phyloP scores from a whole-genome alignment of 2,329 filamentous ascomycete species.

The Colletotrichum navitas region DNA sequence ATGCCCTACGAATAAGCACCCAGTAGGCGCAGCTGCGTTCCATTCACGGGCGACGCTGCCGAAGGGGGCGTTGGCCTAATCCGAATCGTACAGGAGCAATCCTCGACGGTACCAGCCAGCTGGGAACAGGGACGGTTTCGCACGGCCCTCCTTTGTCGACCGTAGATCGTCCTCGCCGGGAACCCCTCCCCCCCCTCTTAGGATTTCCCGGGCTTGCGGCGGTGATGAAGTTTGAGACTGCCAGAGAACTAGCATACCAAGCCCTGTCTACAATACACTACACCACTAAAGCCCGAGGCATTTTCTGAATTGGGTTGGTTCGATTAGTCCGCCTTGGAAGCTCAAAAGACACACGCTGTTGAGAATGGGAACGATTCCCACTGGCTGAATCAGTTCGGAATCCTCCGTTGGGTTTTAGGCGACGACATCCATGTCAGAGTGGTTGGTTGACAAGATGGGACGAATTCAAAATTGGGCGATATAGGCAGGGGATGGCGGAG shows the following conservation, averaged over 20 bases:
- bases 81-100: neutral
- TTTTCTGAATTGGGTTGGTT: neutral
- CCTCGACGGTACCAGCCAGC: slow-evolving; percentile 32
- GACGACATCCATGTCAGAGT: slow-evolving; percentile 26
- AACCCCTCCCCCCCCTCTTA: neutral
- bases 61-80: slow-evolving; percentile 23
- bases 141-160: slow-evolving; percentile 28
- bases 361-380: neutral
- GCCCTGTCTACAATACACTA: neutral
- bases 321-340: neutral
- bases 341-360: too few species aligned
- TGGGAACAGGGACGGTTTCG: slow-evolving; percentile 32
- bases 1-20: neutral
- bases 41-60: slow-evolving; percentile 26
- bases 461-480: slow-evolving; percentile 39
- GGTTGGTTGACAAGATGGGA: slow-evolving; percentile 42
- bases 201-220: too few species aligned
- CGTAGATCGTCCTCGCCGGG: slow-evolving; percentile 24
- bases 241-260: neutral
- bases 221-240: neutral
- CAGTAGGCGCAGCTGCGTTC: neutral
- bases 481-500: slow-evolving; percentile 10
- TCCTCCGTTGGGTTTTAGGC: slow-evolving; percentile 13
- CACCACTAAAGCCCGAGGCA: neutral
- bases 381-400: slow-evolving; percentile 17